Evolutionary conservation across 345 rosid genomes (phyloP).

Genomic region (Rhizophora apiculata): DNA sequence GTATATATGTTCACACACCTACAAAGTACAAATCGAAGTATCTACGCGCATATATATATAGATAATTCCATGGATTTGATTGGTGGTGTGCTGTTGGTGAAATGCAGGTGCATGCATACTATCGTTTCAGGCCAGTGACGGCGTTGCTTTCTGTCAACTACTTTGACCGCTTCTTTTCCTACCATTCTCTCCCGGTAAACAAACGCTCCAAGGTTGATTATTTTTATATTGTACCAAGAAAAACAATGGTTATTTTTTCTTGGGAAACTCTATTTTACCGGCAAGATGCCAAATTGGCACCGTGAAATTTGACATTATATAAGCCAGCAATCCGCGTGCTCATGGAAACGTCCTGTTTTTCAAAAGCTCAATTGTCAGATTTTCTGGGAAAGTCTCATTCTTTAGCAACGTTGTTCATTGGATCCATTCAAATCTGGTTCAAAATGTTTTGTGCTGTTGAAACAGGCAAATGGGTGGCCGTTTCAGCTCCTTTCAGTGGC

Average conservation of each 20-base stretch:
- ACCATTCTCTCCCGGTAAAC: slow-evolving; percentile 42
- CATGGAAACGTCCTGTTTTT: no score
- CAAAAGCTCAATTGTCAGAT: slow-evolving; percentile 1
- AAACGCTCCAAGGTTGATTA: no score
- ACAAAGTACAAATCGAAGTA: no score
- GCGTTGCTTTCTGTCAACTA: slow-evolving; percentile 53
- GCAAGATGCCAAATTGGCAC: no score
- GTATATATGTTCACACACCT: not conserved
- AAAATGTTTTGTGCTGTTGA: no score
- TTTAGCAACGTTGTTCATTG: not conserved
- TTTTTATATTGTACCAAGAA: no score
- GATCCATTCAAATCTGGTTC: no score
- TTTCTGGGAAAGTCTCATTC: slow-evolving; percentile 6
- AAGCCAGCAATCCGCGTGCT: no score
- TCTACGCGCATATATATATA: not conserved
- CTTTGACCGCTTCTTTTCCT: slow-evolving; percentile 62
- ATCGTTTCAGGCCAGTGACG: slow-evolving; percentile 46
- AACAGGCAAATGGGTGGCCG: slow-evolving; percentile 46
- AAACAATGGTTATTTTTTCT: no score
- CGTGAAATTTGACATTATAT: no score
- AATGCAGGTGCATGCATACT: slow-evolving; percentile 51
- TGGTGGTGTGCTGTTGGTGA: not conserved
- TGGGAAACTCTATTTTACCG: no score
- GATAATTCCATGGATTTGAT: not conserved
- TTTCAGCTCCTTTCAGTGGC: slow-evolving; percentile 65